Percentiles rank a stretch among this genome's conserved stretches.
These are phyloP conservation scores for Zalaria sp. DNA, from an alignment of 2,329 filamentous ascomycete genomes.

Conservation along the genomic window DNA sequence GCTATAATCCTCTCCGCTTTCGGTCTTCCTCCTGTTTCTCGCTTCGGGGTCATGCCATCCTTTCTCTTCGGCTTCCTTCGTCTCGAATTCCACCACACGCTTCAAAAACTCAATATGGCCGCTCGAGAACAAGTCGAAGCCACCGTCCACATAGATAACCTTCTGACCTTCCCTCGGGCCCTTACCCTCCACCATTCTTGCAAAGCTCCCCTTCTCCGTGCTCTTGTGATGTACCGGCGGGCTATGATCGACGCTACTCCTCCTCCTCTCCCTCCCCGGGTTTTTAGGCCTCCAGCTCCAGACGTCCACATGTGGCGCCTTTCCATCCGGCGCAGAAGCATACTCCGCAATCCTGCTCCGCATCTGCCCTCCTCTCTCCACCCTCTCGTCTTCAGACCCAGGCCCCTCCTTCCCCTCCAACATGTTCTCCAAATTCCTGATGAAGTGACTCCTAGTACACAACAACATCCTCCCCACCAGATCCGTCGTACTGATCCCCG, in stretches of 20 bases:
- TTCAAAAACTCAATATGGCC: constrained; percentile 93
- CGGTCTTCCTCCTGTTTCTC: constrained; percentile 46
- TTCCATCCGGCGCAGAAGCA: constrained; percentile 72
- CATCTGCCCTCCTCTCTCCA: constrained; percentile 52
- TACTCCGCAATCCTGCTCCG: constrained; percentile 67
- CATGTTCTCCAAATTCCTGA: constrained; percentile 46
- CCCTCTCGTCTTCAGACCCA: constrained; percentile 54
- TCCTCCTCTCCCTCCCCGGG: constrained; percentile 3
- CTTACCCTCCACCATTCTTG: constrained; percentile 55
- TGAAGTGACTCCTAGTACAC: constrained; percentile 89
- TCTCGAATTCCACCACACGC: constrained; percentile 59
- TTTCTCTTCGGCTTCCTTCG: constrained; percentile 48
- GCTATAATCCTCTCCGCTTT: constrained; percentile 56
- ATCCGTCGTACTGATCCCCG: constrained; percentile 92
- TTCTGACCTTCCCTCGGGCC: constrained; percentile 62
- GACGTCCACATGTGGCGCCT: constrained; percentile 65
- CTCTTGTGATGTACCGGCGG: constrained; percentile 3
- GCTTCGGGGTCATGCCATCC: constrained; percentile 64
- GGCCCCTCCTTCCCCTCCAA: constrained; percentile 60
- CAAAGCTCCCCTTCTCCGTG: constrained; percentile 48
- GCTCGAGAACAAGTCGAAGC: constrained; percentile 91
- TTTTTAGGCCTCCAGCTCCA: constrained; percentile 53
- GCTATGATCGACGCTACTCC: constrained; percentile 8
- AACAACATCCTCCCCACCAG: constrained; percentile 96
- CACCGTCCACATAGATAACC: constrained; percentile 89